Base-by-base conservation (phyloP, 208 protist genomes). In the Acanthamoeba lenticulata region DNA sequence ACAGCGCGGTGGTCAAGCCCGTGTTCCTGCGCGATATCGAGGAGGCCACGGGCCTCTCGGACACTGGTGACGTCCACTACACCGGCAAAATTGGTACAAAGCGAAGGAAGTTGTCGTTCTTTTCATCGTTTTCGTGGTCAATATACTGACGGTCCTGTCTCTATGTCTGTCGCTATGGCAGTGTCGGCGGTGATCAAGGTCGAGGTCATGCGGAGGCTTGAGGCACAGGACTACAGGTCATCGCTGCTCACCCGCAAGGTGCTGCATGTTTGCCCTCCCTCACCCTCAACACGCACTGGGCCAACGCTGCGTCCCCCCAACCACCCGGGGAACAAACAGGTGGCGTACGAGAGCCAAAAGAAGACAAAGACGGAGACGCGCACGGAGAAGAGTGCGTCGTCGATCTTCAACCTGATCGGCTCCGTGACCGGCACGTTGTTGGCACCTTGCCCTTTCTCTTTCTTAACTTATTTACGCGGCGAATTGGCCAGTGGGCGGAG, bases 131-230 rank as follows among this genome's bases (percentile, higher is more conserved):
- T 74, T 32, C 32, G 34, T 38, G 5, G 32, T 74, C 9, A 15
- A 17, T 74, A 11, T 40, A 17, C 17, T 5, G 5, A 17, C 17
- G 34, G 5, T 4, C 17, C 9, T 40, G 32, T 74, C 9, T 74
- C 7, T 74, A 11, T 74, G 34, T 74, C 7, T 40, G 34, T 38
- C 65, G 34, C 9, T 74, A 17, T 40, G 65, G 29, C 45, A 89
- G 81, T 89, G 5, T 55, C 81, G 32, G 81, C 81, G 0, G 52
- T 89, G 44, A 89, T 89, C 42, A 89, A 89, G 21, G 52, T 89
- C 6, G 81, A 89, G 24, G 81, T 44, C n/a, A 55, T 89, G 38
- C 44, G 81, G 0, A 89, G 60, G 81, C 81, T 89, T 6, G 81
- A 89, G 52, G 27, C 81, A 21, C 52, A 45, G 5, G 81, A 89